A percentile compares a stretch with the other conserved stretches of the same genome.
phyloP scores from a whole-genome alignment of 2,329 filamentous ascomycete species.

The Clarireedia paspali region DNA sequence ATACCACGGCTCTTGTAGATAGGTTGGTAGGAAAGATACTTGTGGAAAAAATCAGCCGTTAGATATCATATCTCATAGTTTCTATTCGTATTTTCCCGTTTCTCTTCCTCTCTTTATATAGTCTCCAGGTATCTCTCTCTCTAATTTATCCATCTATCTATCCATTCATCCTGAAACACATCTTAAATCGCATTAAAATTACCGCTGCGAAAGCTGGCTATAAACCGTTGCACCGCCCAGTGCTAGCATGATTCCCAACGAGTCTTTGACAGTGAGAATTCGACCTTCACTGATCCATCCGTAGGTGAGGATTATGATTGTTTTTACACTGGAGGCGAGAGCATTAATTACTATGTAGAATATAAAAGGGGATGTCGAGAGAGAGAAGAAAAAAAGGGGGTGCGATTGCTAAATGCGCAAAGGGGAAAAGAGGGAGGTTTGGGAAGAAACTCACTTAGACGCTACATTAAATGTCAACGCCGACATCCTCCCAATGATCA shows the following conservation, averaged over 20 bases:
- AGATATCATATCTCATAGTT: too few species aligned
- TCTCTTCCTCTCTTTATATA: not conserved
- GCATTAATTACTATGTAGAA: slow-evolving; percentile 6
- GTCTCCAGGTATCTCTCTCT: too few species aligned
- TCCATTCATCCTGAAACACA: not conserved
- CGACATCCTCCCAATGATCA: slow-evolving; percentile 29
- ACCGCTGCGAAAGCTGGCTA: slow-evolving; percentile 31
- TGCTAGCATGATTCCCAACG: slow-evolving; percentile 36
- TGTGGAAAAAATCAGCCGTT: too few species aligned
- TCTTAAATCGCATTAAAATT: not conserved
- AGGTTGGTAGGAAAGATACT: too few species aligned
- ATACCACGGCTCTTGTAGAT: too few species aligned
- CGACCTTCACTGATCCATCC: slow-evolving; percentile 39
- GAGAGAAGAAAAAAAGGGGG: too few species aligned
- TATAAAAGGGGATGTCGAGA: too few species aligned
- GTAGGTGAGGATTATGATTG: slow-evolving; percentile 37
- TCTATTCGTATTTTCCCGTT: too few species aligned
- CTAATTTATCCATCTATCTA: not conserved
- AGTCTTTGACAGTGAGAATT: slow-evolving; percentile 32
- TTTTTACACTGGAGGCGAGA: slow-evolving; percentile 35
- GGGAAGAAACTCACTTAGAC: slow-evolving; percentile 22
- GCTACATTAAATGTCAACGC: slow-evolving; percentile 28
- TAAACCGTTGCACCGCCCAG: slow-evolving; percentile 38
- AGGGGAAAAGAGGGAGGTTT: not conserved
- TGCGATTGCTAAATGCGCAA: not conserved